Conservation (phyloP, 2,329 filamentous ascomycete genomes). For the Periglandula ipomoeae region DNA sequence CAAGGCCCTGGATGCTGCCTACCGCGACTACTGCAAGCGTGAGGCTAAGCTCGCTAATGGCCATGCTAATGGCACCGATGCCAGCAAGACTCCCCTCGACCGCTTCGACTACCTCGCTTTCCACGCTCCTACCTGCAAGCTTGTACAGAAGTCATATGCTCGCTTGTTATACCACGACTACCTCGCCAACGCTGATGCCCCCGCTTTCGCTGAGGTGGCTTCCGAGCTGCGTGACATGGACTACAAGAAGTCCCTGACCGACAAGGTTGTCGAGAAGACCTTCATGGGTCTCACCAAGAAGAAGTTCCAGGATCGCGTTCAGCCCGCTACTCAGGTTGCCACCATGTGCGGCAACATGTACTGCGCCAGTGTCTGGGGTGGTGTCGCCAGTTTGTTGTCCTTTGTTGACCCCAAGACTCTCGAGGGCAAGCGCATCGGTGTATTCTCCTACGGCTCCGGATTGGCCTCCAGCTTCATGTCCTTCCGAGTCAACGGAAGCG, state of each 20-base stretch:
- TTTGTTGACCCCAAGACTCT: slow-evolving; percentile 54
- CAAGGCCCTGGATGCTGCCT: slow-evolving; percentile 70
- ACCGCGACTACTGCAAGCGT: slow-evolving; percentile 70
- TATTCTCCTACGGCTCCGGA: slow-evolving; percentile 75
- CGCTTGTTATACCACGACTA: slow-evolving; percentile 82
- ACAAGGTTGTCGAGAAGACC: slow-evolving; percentile 79
- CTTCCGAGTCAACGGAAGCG: slow-evolving; percentile 63
- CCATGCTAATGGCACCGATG: slow-evolving; percentile 35
- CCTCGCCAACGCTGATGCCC: slow-evolving; percentile 56
- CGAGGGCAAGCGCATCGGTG: slow-evolving; percentile 61
- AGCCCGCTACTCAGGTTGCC: slow-evolving; percentile 63
- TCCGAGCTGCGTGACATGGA: slow-evolving; percentile 69
- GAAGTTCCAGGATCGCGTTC: slow-evolving; percentile 69
- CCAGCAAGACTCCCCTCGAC: slow-evolving; percentile 57
- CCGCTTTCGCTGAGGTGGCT: slow-evolving; percentile 65
- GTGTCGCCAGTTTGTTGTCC: slow-evolving; percentile 60
- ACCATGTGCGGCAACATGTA: slow-evolving; percentile 67
- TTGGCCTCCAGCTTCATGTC: slow-evolving; percentile 64
- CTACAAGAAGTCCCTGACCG: slow-evolving; percentile 68
- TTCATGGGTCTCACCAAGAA: slow-evolving; percentile 82
- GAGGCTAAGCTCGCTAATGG: slow-evolving; percentile 51
- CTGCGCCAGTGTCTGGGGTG: slow-evolving; percentile 66
- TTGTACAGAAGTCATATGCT: slow-evolving; percentile 77
- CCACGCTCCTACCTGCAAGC: slow-evolving; percentile 81
- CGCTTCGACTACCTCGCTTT: slow-evolving; percentile 78